These are phyloP conservation scores for Paramyrothecium sp. DNA, from an alignment of 2,329 filamentous ascomycete genomes.

Conservation along the genomic window DNA sequence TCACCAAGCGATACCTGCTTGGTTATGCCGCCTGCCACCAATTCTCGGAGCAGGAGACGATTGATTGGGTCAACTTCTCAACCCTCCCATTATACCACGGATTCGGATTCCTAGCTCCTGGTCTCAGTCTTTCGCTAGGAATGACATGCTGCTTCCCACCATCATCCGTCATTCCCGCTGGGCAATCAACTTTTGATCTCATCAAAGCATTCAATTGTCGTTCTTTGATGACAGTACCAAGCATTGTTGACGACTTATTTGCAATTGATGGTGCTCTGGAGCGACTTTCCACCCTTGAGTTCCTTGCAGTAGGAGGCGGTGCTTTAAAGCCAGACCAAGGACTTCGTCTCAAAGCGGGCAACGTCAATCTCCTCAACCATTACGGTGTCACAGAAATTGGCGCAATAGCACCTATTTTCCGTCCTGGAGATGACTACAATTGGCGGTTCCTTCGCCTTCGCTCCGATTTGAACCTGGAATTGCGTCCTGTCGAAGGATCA, in stretches of 20 bases:
- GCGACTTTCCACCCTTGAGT: constrained; percentile 17
- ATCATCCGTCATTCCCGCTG: constrained; percentile 17
- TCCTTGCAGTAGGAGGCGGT: constrained; percentile 28
- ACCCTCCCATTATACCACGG: constrained; percentile 31
- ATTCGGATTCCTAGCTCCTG: constrained; percentile 25
- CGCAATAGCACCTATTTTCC: constrained; percentile 27
- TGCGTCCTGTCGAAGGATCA: constrained; percentile 12
- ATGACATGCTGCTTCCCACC: constrained; percentile 23
- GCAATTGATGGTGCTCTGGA: constrained; percentile 6
- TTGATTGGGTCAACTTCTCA: constrained; percentile 21
- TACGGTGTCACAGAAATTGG: constrained; percentile 32
- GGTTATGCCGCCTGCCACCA: constrained; percentile 24
- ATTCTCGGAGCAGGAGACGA: constrained; percentile 10
- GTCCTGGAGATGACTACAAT: constrained; percentile 23
- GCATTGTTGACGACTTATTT: constrained; percentile 27
- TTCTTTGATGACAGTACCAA: constrained; percentile 29
- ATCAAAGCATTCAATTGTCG: constrained; percentile 11
- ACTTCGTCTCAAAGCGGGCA: constrained; percentile 9
- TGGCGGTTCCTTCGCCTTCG: constrained; percentile 25
- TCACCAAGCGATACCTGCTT: constrained; percentile 24
- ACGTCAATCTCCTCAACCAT: constrained; percentile 27
- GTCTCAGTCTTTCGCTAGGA: constrained; percentile 21
- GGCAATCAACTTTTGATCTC: constrained; percentile 15
- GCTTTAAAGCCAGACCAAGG: constrained; percentile 19
- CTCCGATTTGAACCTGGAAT: constrained; percentile 21